phyloP scores from a whole-genome alignment of 1,284 basidiomycete genomes.

The Ceratobasidium sp. region DNA sequence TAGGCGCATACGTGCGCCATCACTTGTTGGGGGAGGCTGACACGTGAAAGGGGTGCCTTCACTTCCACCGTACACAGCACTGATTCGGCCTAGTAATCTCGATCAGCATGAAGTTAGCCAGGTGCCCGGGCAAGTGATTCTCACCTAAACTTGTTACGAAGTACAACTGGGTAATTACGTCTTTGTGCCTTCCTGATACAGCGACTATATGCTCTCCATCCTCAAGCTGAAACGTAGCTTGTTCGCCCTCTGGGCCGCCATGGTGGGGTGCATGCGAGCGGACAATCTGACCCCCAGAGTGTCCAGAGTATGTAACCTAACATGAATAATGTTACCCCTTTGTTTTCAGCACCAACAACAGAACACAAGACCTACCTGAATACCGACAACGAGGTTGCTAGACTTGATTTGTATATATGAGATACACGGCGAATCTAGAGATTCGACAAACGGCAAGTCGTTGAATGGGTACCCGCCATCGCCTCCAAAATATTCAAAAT shows the following conservation, averaged over 20 bases:
- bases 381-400: neutral
- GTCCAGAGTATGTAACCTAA: slow-evolving; percentile 9
- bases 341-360: neutral
- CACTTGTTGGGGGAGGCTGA: neutral
- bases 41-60: neutral
- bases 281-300: neutral
- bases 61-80: slow-evolving; percentile 1
- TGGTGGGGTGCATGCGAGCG: neutral
- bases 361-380: slow-evolving; percentile 9
- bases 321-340: neutral
- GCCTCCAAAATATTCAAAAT: neutral
- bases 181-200: neutral
- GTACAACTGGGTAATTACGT: neutral
- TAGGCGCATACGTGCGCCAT: slow-evolving; percentile 8
- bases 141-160: slow-evolving; percentile 22
- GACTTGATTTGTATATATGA: neutral
- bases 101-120: neutral
- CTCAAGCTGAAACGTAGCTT: slow-evolving; percentile 2
- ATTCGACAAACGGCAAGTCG: neutral
- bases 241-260: neutral
- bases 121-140: neutral
- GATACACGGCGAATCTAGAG: neutral
- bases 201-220: slow-evolving; percentile 22
- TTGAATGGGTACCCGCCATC: neutral
- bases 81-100: neutral